Percentiles rank a stretch among this genome's conserved stretches.
Evolutionary conservation across 2,329 filamentous ascomycete species (phyloP).

Genomic region (Diaporthe vexans): DNA sequence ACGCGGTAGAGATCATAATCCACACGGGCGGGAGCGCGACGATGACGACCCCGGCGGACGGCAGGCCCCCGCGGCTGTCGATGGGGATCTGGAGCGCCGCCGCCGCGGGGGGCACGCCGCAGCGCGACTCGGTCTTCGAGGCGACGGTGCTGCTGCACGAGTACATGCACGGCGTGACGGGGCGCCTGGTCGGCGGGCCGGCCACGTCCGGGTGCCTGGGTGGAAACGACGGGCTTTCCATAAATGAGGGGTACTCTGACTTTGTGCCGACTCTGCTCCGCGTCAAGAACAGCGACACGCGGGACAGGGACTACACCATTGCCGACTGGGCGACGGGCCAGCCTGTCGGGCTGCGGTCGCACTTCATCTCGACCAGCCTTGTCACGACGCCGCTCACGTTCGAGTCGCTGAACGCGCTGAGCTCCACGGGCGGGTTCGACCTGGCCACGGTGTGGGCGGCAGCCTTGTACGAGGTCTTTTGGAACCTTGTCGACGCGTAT

Average conservation of each 20-base stretch:
- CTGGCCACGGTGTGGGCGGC: slow-evolving; percentile 4
- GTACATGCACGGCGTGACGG: background rate
- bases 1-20: background rate
- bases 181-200: background rate
- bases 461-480: background rate
- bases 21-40: background rate
- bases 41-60: background rate
- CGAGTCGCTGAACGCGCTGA: background rate
- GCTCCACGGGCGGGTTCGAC: background rate
- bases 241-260: background rate
- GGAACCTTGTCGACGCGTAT: background rate
- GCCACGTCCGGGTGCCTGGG: background rate
- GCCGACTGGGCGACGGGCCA: background rate
- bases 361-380: slow-evolving; percentile 2
- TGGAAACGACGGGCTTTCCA: background rate
- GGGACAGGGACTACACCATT: background rate
- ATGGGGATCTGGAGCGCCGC: background rate
- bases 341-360: background rate
- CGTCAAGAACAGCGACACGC: background rate
- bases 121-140: background rate
- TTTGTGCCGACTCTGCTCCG: background rate
- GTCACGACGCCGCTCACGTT: background rate
- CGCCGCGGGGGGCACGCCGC: background rate
- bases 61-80: background rate
- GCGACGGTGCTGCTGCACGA: background rate